These are phyloP conservation scores for Yamadazyma insecticola DNA, from an alignment of 805 yeast genomes.

Conservation along the genomic window DNA sequence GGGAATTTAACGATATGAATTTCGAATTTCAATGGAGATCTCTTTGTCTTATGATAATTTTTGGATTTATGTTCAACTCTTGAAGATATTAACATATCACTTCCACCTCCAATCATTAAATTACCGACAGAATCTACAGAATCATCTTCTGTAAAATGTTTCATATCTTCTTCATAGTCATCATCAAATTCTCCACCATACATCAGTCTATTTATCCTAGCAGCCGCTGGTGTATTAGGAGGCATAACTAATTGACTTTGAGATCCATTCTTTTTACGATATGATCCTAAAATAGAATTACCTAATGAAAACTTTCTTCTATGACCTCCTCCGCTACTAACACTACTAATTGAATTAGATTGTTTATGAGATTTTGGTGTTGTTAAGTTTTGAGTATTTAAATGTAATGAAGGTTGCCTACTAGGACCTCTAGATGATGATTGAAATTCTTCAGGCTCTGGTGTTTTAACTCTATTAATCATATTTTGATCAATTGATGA, in stretches of 20 bases:
- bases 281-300: conserved; percentile 44
- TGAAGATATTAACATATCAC: conserved; percentile 59
- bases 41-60: conserved; percentile 11
- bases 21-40: conserved; percentile 75
- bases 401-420: conserved; percentile 36
- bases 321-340: conserved; percentile 14
- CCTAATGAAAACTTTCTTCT: conserved; percentile 64
- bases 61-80: conserved; percentile 48
- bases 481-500: conserved; percentile 14
- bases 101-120: conserved; percentile 43
- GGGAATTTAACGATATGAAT: conserved; percentile 91
- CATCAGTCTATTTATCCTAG: conserved; percentile 26
- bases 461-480: too few relatives aligned
- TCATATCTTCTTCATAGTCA: conserved; percentile 22
- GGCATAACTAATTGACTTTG: conserved; percentile 31
- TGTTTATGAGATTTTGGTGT: conserved; percentile 32
- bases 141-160: conserved; percentile 46
- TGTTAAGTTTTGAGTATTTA: conserved; percentile 27
- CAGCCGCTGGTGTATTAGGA: conserved; percentile 55
- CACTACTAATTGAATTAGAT: conserved; percentile 27
- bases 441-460: conserved; percentile 19
- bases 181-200: conserved; percentile 24
- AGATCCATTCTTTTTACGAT: conserved; percentile 47
- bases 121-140: conserved; percentile 55
- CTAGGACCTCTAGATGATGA: conserved; percentile 19